Conservation (phyloP, 1,284 basidiomycete genomes). For the Cryptococcus wingfieldii region DNA sequence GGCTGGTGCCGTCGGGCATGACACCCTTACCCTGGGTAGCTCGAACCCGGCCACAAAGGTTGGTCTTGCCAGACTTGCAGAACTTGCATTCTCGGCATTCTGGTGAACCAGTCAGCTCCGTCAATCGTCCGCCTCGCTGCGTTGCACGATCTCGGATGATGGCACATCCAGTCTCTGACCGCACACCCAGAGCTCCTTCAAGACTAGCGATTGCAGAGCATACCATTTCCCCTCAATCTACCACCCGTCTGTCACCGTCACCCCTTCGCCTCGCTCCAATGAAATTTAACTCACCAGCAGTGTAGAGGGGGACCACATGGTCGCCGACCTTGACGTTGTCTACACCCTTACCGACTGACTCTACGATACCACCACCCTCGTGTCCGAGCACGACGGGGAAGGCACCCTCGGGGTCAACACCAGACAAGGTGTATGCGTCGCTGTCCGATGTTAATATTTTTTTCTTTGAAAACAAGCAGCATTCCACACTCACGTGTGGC, state of each 20-base stretch:
- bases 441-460: constrained; percentile 17
- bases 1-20: constrained; percentile 89
- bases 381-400: constrained; percentile 95
- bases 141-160: no score
- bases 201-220: not conserved
- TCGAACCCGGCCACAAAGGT: constrained; percentile 84
- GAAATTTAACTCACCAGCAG: constrained; percentile 60
- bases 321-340: constrained; percentile 79
- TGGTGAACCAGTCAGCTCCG: constrained; percentile 32
- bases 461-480: not conserved
- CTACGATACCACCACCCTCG: constrained; percentile 64
- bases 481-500: constrained; percentile 66
- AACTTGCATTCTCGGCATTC: constrained; percentile 96
- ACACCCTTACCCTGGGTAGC: constrained; percentile 91
- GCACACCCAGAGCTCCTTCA: not conserved
- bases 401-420: constrained; percentile 91
- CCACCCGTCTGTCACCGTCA: not conserved
- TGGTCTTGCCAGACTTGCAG: constrained; percentile 98
- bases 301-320: constrained; percentile 92
- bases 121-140: not conserved
- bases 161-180: not conserved
- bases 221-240: no score
- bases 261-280: not conserved
- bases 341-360: constrained; percentile 91
- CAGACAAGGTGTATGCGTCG: constrained; percentile 94